phyloP scores from a whole-genome alignment of 2,329 filamentous ascomycete genomes.

The Neofusicoccum laricinum region DNA sequence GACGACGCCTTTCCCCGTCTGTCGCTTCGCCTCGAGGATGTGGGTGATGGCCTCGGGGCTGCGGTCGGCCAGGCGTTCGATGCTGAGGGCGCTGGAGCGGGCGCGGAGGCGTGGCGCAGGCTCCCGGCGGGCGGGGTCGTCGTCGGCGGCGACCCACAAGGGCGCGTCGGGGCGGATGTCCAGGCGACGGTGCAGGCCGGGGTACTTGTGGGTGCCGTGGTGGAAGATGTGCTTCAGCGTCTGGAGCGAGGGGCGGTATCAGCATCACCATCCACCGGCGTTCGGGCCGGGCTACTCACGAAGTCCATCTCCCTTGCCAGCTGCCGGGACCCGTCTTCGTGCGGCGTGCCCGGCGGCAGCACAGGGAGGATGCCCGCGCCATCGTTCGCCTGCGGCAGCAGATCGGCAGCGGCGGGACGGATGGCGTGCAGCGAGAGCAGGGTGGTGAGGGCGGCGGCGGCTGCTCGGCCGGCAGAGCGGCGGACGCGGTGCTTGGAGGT shows the following conservation, averaged over 20 bases:
- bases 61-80: constrained; percentile 79
- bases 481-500: constrained; percentile 14
- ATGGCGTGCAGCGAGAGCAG: constrained; percentile 59
- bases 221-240: constrained; percentile 87
- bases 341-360: constrained; percentile 21
- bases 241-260: constrained; percentile 21
- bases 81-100: constrained; percentile 64
- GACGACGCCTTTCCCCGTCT: constrained; percentile 63
- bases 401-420: constrained; percentile 1
- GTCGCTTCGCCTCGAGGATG: constrained; percentile 69
- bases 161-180: constrained; percentile 65
- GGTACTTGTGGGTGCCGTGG: constrained; percentile 74
- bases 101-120: constrained; percentile 47
- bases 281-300: constrained; percentile 14
- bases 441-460: constrained; percentile 59
- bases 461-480: constrained; percentile 16
- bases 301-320: constrained; percentile 15
- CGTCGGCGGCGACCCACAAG: constrained; percentile 63
- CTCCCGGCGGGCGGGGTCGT: constrained; percentile 39
- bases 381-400: not conserved
- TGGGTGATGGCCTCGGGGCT: constrained; percentile 73
- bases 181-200: constrained; percentile 70
- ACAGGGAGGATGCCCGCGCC: constrained; percentile 21
- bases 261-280: constrained; percentile 20
- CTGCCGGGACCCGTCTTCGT: constrained; percentile 2